These are phyloP conservation scores for Leccinum truebloodii DNA, from an alignment of 768 basidiomycete species.

Conservation along the genomic window DNA sequence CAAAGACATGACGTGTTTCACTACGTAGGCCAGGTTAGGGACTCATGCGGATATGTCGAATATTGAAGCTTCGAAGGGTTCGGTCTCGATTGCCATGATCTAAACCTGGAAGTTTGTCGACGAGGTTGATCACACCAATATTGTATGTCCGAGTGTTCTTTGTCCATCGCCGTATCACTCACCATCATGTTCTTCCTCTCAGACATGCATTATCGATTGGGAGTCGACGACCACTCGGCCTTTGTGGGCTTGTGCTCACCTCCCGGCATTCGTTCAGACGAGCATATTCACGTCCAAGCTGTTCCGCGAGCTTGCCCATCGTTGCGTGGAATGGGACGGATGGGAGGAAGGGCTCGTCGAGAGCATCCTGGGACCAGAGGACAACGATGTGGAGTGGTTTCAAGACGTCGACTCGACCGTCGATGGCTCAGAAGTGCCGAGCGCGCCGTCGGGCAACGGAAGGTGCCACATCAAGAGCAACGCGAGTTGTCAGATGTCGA, in stretches of 20 bases:
- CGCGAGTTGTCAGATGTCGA: conserved; percentile 5
- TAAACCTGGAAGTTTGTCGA: conserved; percentile 77
- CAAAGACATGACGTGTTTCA: no score
- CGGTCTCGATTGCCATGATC: conserved; percentile 81
- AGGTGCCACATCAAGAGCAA: background rate
- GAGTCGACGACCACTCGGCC: conserved; percentile 86
- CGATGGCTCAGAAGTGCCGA: conserved; percentile 21
- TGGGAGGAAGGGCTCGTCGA: conserved; percentile 87
- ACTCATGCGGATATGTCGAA: conserved; percentile 32
- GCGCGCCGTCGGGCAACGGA: conserved; percentile 10
- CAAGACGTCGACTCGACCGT: conserved; percentile 36
- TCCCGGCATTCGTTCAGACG: conserved; percentile 78
- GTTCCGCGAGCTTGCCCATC: conserved; percentile 75
- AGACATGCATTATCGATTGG: conserved; percentile 91
- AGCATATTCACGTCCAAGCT: conserved; percentile 72
- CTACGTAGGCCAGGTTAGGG: conserved; percentile 32
- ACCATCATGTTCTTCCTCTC: background rate
- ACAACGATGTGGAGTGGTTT: conserved; percentile 74
- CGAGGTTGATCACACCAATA: conserved; percentile 59
- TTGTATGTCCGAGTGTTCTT: conserved; percentile 50
- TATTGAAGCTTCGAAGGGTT: conserved; percentile 52
- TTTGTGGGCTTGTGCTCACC: conserved; percentile 84
- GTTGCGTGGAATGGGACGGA: conserved; percentile 85
- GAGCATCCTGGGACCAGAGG: conserved; percentile 72
- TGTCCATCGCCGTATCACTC: background rate